Evolutionary conservation across 441 rosid genomes (phyloP).

Genomic region (Corymbia calophylla): DNA sequence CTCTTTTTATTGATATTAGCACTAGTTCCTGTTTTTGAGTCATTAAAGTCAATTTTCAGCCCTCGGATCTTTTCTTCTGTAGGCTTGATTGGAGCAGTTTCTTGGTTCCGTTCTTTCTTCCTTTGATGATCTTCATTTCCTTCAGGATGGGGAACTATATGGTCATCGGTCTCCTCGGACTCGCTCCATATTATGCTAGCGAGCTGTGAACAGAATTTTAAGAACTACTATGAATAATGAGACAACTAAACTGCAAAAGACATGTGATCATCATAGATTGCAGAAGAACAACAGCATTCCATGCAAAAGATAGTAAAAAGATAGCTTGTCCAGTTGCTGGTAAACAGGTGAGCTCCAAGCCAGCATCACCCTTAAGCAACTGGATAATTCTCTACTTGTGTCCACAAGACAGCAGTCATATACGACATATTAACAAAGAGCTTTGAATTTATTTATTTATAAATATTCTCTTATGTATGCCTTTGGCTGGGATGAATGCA

Average conservation of each 20-base stretch:
- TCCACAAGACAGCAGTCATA: not conserved
- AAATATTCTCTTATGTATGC: not conserved
- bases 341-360: not conserved
- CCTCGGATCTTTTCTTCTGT: not conserved
- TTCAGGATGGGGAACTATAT: not conserved
- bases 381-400: not conserved
- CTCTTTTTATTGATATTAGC: not conserved
- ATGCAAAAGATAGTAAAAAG: not conserved
- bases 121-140: not conserved
- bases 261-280: not conserved
- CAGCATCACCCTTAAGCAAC: not conserved
- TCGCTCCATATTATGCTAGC: not conserved
- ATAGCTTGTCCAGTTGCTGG: not conserved
- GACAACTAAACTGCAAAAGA: not conserved
- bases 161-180: not conserved
- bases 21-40: not conserved
- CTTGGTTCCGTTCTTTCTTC: not conserved
- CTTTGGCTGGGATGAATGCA: not conserved
- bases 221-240: not conserved
- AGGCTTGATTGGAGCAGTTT: not conserved
- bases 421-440: not conserved
- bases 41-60: not conserved
- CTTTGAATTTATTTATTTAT: not conserved
- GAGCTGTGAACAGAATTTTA: not conserved
- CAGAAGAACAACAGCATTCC: not conserved